Conservation (phyloP, 2,329 filamentous ascomycete species). For the Ophiostoma quercus region DNA sequence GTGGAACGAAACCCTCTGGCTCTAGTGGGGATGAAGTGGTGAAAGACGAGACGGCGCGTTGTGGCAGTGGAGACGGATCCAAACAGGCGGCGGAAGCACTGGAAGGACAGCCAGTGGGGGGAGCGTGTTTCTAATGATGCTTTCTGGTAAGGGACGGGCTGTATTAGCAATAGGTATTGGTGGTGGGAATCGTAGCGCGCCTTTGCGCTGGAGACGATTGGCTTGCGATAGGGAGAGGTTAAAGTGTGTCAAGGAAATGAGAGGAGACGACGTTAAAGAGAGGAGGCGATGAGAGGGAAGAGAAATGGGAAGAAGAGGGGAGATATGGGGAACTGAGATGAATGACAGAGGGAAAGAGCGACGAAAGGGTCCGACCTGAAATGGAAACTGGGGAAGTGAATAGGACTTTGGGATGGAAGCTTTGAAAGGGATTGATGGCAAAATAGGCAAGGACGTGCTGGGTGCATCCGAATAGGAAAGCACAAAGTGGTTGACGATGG, state of each 20-base stretch:
- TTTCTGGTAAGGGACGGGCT: background rate
- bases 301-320: constrained; percentile 5
- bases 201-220: constrained; percentile 19
- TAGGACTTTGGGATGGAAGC: constrained; percentile 5
- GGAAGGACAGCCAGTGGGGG: constrained; percentile 19
- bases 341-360: background rate
- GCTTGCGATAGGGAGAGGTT: constrained; percentile 17
- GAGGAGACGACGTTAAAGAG: constrained; percentile 5
- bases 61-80: constrained; percentile 16
- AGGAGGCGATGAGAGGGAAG: background rate
- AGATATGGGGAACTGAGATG: background rate
- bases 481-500: background rate
- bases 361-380: background rate
- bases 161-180: constrained; percentile 24
- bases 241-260: constrained; percentile 8
- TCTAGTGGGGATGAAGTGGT: constrained; percentile 12
- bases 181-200: constrained; percentile 11
- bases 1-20: background rate
- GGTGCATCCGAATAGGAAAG: constrained; percentile 6
- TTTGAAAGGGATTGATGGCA: background rate
- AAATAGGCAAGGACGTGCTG: constrained; percentile 4
- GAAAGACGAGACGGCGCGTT: constrained; percentile 5
- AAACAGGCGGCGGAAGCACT: constrained; percentile 21
- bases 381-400: constrained; percentile 7
- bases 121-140: constrained; percentile 16